Percentiles rank a stretch among this genome's conserved stretches.
phyloP scores from a whole-genome alignment of 176 grass and related monocot species.

The Tillandsia leiboldiana region DNA sequence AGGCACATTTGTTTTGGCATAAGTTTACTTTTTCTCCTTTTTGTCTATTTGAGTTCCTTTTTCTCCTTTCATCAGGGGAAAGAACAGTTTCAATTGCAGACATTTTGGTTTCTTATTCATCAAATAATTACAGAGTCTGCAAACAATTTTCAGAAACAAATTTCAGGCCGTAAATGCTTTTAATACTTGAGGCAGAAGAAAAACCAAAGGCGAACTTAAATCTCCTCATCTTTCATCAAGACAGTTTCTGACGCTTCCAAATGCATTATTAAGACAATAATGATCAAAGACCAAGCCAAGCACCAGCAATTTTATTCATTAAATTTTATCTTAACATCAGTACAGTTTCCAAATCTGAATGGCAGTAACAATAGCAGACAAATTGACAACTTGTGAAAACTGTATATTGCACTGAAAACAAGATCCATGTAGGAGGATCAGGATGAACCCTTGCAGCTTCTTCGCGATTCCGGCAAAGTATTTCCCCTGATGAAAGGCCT shows the following conservation, averaged over 20 bases:
- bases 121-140: too few species aligned
- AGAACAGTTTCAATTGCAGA: too few species aligned
- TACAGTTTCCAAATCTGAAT: neutral
- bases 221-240: neutral
- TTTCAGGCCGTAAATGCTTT: too few species aligned
- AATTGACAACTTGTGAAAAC: neutral
- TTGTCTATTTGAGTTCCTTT: too few species aligned
- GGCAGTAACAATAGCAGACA: neutral
- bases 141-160: too few species aligned
- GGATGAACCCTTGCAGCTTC: slow-evolving; percentile 33
- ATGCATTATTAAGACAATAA: too few species aligned
- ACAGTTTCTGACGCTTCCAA: neutral
- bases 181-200: too few species aligned
- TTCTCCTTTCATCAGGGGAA: too few species aligned
- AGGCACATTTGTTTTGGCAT: too few species aligned
- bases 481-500: slow-evolving; percentile 36
- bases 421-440: neutral
- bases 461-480: slow-evolving; percentile 38
- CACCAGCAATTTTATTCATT: neutral
- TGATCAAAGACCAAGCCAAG: neutral
- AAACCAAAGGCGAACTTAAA: neutral
- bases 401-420: neutral
- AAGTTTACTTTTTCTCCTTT: too few species aligned
- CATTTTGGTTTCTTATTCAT: too few species aligned
- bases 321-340: neutral